phyloP scores from a whole-genome alignment of 1,139 yeast genomes.

The Taphrina flavorubra region DNA sequence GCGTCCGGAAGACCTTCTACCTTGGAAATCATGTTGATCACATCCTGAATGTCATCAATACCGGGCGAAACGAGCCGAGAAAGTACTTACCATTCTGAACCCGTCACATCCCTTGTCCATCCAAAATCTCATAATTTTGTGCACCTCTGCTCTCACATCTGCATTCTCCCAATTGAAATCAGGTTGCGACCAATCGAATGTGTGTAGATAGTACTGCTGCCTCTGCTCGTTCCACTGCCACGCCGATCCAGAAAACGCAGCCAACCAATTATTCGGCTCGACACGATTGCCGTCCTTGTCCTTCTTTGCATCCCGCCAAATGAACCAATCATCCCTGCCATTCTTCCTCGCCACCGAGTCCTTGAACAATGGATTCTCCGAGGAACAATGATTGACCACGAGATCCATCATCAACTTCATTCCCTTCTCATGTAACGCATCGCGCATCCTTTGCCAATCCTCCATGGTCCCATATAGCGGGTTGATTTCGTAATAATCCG shows the following conservation, averaged over 20 bases:
- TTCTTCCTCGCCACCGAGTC: constrained; percentile 60
- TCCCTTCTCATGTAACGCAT: constrained; percentile 59
- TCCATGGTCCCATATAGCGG: constrained; percentile 62
- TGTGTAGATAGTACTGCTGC: constrained; percentile 61
- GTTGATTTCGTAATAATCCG: constrained; percentile 61
- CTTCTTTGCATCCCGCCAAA: constrained; percentile 61
- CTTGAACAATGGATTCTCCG: constrained; percentile 64
- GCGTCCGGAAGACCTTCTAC: constrained; percentile 60
- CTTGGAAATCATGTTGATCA: constrained; percentile 63
- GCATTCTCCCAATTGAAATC: constrained; percentile 68
- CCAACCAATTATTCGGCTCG: constrained; percentile 66
- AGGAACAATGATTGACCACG: constrained; percentile 66
- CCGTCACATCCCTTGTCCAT: constrained; percentile 65
- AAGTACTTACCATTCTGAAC: constrained; percentile 55
- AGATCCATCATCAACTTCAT: constrained; percentile 63
- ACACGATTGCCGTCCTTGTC: constrained; percentile 59
- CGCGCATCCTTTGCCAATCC: constrained; percentile 60
- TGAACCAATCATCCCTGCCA: constrained; percentile 66
- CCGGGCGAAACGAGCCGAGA: not conserved
- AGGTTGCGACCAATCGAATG: constrained; percentile 63
- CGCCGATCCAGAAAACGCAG: constrained; percentile 57
- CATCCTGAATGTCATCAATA: constrained; percentile 50
- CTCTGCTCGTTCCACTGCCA: constrained; percentile 64
- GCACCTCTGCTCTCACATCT: constrained; percentile 60
- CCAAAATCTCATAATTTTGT: constrained; percentile 62